Percentiles rank a stretch among this genome's conserved stretches.
These are phyloP conservation scores for Chenopodium suecicum DNA, from an alignment of 148 eudicot genomes.

Conservation along the genomic window DNA sequence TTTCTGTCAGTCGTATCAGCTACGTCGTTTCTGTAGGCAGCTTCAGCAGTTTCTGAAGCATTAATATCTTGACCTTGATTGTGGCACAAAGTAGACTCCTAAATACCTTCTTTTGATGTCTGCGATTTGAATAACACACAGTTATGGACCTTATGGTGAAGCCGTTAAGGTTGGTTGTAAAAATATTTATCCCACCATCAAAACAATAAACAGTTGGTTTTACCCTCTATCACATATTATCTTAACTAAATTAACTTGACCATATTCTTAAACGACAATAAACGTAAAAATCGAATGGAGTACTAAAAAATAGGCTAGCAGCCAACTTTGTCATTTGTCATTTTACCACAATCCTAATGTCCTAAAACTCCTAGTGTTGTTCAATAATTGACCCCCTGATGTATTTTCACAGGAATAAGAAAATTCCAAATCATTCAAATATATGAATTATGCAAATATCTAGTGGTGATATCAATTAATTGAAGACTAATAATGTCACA, in stretches of 20 bases:
- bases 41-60: constrained; percentile 20
- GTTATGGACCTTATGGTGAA: not conserved
- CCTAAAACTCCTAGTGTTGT: not conserved
- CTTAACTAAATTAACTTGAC: not conserved
- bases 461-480: not conserved
- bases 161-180: not conserved
- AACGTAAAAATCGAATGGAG: too few species aligned
- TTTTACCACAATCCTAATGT: not conserved
- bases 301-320: not conserved
- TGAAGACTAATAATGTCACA: not conserved
- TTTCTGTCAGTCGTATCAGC: constrained; percentile 38
- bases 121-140: constrained; percentile 22
- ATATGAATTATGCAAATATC: not conserved
- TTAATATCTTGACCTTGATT: constrained; percentile 35
- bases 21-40: constrained; percentile 21
- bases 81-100: constrained; percentile 24
- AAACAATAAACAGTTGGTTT: not conserved
- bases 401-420: not conserved
- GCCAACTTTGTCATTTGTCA: not conserved
- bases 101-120: constrained; percentile 29
- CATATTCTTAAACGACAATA: not conserved
- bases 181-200: not conserved
- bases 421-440: not conserved
- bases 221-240: not conserved
- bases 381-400: not conserved